Conservation (phyloP, 805 yeast genomes). For the Candida saitoana region DNA sequence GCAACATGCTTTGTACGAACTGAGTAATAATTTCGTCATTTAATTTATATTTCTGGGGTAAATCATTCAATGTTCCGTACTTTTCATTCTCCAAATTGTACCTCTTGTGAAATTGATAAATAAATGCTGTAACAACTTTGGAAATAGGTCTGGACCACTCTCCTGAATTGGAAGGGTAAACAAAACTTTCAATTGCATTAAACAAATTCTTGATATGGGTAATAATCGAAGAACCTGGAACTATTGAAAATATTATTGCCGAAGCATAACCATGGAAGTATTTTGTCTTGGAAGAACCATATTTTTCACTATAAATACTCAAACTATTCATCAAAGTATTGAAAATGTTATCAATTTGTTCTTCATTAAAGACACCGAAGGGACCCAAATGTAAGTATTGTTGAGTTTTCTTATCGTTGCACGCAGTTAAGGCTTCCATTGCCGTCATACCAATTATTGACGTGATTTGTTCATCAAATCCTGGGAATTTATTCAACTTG, state of each 20-base stretch:
- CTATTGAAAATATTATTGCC: conserved; percentile 57
- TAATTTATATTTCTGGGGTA: conserved; percentile 32
- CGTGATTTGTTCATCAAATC: conserved; percentile 61
- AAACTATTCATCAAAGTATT: conserved; percentile 48
- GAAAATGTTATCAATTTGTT: conserved; percentile 58
- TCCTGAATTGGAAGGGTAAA: conserved; percentile 91
- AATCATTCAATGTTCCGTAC: conserved; percentile 19
- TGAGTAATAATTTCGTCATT: conserved; percentile 26
- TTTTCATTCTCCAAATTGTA: conserved; percentile 44
- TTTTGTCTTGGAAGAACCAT: conserved; percentile 39
- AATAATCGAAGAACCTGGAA: conserved; percentile 47
- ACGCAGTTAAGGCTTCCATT: conserved; percentile 39
- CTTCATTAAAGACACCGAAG: conserved; percentile 60
- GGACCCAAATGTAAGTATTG: conserved; percentile 33
- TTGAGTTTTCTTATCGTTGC: conserved; percentile 12
- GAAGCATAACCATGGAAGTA: conserved; percentile 42
- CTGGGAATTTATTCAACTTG: conserved; percentile 42
- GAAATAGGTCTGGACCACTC: conserved; percentile 77
- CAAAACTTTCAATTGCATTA: conserved; percentile 73
- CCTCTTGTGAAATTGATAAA: conserved; percentile 59
- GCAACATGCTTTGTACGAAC: conserved; percentile 53
- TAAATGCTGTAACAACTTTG: conserved; percentile 56
- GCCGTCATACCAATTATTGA: conserved; percentile 62
- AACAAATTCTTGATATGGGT: conserved; percentile 51
- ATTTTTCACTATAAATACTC: conserved; percentile 46